A percentile compares a stretch with the other conserved stretches of the same genome.
Conservation (phyloP, 495 filamentous ascomycete species). For the Cladorrhinum samala region DNA sequence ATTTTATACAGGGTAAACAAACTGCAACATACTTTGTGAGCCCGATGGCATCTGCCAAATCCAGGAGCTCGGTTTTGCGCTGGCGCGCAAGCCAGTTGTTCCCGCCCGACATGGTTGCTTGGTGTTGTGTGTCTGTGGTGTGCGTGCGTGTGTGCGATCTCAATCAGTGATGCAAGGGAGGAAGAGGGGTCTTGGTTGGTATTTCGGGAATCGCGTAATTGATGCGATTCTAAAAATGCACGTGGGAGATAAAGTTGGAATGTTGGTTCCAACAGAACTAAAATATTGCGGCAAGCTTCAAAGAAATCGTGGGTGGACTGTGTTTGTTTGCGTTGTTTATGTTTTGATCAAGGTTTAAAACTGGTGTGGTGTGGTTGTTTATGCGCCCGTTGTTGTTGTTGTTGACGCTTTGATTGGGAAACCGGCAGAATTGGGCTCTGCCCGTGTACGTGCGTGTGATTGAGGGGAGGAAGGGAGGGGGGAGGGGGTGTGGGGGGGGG, state of each 20-base stretch:
- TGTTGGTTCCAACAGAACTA: too few relatives aligned
- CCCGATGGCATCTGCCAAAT: conserved; percentile 67
- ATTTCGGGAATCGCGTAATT: conserved; percentile 21
- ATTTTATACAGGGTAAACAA: too few relatives aligned
- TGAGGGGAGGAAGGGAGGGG: background rate
- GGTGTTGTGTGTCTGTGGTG: background rate
- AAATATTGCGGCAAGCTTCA: too few relatives aligned
- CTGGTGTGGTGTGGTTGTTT: conserved; percentile 3
- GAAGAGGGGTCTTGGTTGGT: background rate
- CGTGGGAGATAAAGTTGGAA: too few relatives aligned
- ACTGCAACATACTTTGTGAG: conserved; percentile 60
- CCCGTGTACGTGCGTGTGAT: background rate
- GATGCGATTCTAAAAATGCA: conserved; percentile 23
- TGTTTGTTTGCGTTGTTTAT: conserved; percentile 17
- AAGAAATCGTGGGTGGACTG: background rate
- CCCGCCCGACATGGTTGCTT: conserved; percentile 33
- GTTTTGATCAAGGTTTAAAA: conserved; percentile 10
- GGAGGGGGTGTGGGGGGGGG: too few relatives aligned
- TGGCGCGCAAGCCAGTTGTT: conserved; percentile 74
- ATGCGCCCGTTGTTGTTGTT: background rate
- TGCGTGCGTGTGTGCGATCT: too few relatives aligned
- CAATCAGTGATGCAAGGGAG: background rate
- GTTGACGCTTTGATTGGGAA: background rate
- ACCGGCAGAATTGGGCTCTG: conserved; percentile 2
- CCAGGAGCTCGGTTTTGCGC: conserved; percentile 73